Percentiles rank a stretch among this genome's conserved stretches.
Evolutionary conservation across 1,139 yeast species (phyloP).

Genomic region (Ogataea hybrid): DNA sequence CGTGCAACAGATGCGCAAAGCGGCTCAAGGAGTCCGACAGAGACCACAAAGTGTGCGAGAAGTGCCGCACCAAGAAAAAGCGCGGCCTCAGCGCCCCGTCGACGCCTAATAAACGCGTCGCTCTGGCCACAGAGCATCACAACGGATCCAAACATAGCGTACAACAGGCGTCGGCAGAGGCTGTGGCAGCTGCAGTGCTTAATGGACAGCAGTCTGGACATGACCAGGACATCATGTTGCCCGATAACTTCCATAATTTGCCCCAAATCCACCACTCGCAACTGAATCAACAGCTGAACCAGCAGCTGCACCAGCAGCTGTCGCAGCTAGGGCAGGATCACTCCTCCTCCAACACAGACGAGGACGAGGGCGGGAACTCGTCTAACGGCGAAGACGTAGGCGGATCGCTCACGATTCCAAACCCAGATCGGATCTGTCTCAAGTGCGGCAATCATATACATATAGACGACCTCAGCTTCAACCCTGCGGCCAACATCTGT

Average conservation of each 20-base stretch:
- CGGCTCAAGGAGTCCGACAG: slow-evolving; percentile 46
- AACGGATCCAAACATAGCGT: neutral
- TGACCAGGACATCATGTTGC: slow-evolving; percentile 18
- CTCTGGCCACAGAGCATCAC: neutral
- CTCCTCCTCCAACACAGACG: slow-evolving; percentile 13
- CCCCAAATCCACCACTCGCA: slow-evolving; percentile 28
- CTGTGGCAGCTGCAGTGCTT: slow-evolving; percentile 24
- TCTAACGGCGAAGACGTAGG: slow-evolving; percentile 16
- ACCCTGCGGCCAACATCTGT: slow-evolving; percentile 26
- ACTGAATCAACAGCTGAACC: slow-evolving; percentile 29
- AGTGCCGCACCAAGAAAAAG: slow-evolving; percentile 54
- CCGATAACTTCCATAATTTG: slow-evolving; percentile 16
- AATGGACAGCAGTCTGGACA: slow-evolving; percentile 18
- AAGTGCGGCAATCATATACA: slow-evolving; percentile 26
- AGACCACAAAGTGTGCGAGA: slow-evolving; percentile 53
- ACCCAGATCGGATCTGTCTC: slow-evolving; percentile 25
- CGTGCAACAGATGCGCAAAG: slow-evolving; percentile 61
- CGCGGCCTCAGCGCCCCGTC: slow-evolving; percentile 7
- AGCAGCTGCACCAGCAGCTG: slow-evolving; percentile 22
- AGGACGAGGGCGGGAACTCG: slow-evolving; percentile 11
- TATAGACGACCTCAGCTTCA: slow-evolving; percentile 26
- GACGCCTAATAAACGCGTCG: neutral
- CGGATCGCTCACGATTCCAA: slow-evolving; percentile 24
- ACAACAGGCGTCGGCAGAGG: slow-evolving; percentile 15
- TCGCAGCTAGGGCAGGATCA: slow-evolving; percentile 12